phyloP scores from a whole-genome alignment of 2,329 filamentous ascomycete species.

The Colletotrichum karsti region DNA sequence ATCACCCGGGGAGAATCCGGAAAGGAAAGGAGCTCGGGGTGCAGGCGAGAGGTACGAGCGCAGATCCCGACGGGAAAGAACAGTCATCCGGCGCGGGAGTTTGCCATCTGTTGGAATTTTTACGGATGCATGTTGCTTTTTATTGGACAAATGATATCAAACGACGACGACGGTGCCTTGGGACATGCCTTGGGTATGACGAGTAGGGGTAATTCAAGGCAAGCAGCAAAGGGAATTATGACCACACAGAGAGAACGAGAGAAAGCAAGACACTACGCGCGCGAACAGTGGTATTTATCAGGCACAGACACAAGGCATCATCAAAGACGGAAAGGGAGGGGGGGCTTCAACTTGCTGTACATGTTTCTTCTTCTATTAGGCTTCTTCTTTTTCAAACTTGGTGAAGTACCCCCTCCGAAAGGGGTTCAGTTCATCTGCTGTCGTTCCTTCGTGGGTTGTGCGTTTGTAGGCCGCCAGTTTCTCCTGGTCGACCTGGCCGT shows the following conservation, averaged over 20 bases:
- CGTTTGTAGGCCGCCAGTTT: slow-evolving; percentile 46
- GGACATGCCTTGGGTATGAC: slow-evolving; percentile 18
- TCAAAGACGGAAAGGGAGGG: slow-evolving; percentile 5
- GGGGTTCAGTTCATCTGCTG: slow-evolving; percentile 67
- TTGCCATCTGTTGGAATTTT: not conserved
- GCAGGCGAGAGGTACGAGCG: slow-evolving; percentile 8
- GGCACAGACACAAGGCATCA: slow-evolving; percentile 26
- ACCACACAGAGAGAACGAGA: not conserved
- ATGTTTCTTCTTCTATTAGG: slow-evolving; percentile 13
- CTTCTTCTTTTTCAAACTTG: slow-evolving; percentile 53
- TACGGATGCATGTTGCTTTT: not conserved
- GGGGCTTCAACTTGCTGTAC: slow-evolving; percentile 11
- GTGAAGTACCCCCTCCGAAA: slow-evolving; percentile 68
- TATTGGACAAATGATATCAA: slow-evolving; percentile 26
- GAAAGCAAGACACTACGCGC: not conserved
- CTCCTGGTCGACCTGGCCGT: slow-evolving; percentile 59
- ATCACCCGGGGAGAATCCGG: not conserved
- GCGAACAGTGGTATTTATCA: slow-evolving; percentile 8
- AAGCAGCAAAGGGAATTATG: not conserved
- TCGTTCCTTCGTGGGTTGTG: slow-evolving; percentile 49
- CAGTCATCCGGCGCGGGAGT: slow-evolving; percentile 8
- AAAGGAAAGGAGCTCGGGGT: not conserved
- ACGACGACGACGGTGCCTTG: slow-evolving; percentile 11
- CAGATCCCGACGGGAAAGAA: not conserved
- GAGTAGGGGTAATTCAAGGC: slow-evolving; percentile 1